Conservation (phyloP, 83 land plant species). For the Thuja plicata region DNA sequence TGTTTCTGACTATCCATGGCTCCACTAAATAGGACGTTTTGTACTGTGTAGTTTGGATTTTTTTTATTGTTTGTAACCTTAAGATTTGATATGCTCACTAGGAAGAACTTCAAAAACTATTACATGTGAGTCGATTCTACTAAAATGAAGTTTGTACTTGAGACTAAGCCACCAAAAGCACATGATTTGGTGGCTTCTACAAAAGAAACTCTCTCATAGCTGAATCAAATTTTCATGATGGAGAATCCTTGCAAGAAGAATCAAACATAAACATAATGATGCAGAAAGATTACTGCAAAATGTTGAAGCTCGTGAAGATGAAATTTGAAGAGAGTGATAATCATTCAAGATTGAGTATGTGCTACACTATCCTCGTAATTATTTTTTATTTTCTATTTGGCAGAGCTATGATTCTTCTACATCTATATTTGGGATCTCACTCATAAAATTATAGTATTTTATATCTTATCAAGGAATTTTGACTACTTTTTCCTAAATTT, state of each 20-base stretch:
- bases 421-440: neutral
- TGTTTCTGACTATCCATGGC: neutral
- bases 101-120: constrained; percentile 83
- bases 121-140: constrained; percentile 82
- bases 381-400: neutral
- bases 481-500: neutral
- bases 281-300: constrained; percentile 84
- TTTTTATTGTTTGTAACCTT: neutral
- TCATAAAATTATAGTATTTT: neutral
- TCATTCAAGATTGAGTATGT: constrained; percentile 75
- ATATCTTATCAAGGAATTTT: neutral
- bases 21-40: neutral
- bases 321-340: constrained; percentile 59
- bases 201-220: constrained; percentile 57
- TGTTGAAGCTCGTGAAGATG: constrained; percentile 98
- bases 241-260: constrained; percentile 73
- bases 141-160: constrained; percentile 75
- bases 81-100: neutral
- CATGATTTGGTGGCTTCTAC: constrained; percentile 56
- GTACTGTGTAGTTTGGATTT: neutral
- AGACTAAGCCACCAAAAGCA: constrained; percentile 75
- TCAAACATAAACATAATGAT: constrained; percentile 45
- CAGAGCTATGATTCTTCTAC: neutral
- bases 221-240: constrained; percentile 64
- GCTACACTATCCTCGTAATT: neutral